These are phyloP conservation scores for Cercophora scortea DNA, from an alignment of 495 filamentous ascomycete genomes.

Conservation along the genomic window DNA sequence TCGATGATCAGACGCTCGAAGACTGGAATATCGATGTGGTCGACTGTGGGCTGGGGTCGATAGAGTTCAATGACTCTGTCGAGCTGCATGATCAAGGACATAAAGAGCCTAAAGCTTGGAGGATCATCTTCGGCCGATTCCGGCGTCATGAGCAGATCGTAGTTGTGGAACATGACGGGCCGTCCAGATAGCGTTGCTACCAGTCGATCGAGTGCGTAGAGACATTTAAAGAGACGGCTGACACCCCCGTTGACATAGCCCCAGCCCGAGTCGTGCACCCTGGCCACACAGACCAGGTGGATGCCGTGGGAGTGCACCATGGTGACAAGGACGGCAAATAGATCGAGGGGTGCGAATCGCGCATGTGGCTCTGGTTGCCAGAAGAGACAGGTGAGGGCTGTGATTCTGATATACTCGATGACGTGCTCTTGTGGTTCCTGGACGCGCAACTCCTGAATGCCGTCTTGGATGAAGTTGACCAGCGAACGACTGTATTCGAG, in stretches of 20 bases:
- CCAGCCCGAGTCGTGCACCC: not conserved
- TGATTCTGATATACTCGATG: slow-evolving; percentile 11
- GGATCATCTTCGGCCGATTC: slow-evolving; percentile 22
- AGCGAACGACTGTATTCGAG: slow-evolving; percentile 30
- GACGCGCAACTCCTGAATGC: slow-evolving; percentile 6
- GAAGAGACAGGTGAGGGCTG: slow-evolving; percentile 19
- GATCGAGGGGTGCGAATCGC: slow-evolving; percentile 8
- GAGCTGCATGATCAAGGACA: slow-evolving; percentile 43
- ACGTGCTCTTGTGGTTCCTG: slow-evolving; percentile 6
- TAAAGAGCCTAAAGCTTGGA: slow-evolving; percentile 39
- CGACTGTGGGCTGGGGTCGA: slow-evolving; percentile 43
- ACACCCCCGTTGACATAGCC: not conserved
- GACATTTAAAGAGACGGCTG: slow-evolving; percentile 49
- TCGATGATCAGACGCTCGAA: slow-evolving; percentile 59
- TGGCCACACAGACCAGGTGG: slow-evolving; percentile 32
- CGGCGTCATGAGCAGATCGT: slow-evolving; percentile 44
- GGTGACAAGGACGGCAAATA: slow-evolving; percentile 29
- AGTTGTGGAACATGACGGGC: slow-evolving; percentile 57
- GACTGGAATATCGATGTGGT: slow-evolving; percentile 49
- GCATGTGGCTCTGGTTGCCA: slow-evolving; percentile 17
- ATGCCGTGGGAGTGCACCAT: slow-evolving; percentile 60
- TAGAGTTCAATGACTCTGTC: slow-evolving; percentile 63
- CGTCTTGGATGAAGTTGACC: slow-evolving; percentile 21
- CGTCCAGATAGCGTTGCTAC: slow-evolving; percentile 56
- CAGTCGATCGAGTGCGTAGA: slow-evolving; percentile 62